Evolutionary conservation across 768 basidiomycete species (phyloP), one percentile per base, ranked within the genome.

Genomic region (Coprinellus aureogranulatus): DNA sequence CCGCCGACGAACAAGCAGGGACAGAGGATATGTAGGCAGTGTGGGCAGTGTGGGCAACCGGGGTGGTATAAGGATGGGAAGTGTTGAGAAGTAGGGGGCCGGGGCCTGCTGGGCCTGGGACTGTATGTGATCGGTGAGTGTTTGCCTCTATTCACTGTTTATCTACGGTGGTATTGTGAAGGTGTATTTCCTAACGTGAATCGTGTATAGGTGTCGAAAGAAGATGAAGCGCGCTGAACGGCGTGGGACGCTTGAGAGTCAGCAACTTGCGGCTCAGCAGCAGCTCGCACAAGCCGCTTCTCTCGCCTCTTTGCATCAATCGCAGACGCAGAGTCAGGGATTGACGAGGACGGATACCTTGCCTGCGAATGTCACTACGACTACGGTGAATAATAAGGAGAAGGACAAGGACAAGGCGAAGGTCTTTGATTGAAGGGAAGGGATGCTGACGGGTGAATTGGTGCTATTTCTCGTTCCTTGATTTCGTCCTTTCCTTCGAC

Each of bases 61-160:
- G 90, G 90, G 0, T 75, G 89, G 1, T 92, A 91, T 73, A 90
- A 90, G 73, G 90, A 92, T 22, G 88, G 86, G 9, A 90, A 90
- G 62, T 92, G 90, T 92, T 52, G 90, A 92, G 65, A 92, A 92
- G 70, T 92, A 90, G n/a, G 90, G 90, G 90, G 1, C 89, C 90
- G 23, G 90, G 90, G 3, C 90, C 90, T 47, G 81, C 86, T 70
- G 90, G 90, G 0, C 90, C 90, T 51, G 90, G 89, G 22, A 92
- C 90, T 0, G 89, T 92, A 0, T 92, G 89, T 65, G 90, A 92
- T 75, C 75, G 89, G 81, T 86, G 65, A 61, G 80, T 72, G 40
- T 51, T 49, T 45, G n/a, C 28, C 39, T 57, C 47, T 34, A 14
- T 25, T 31, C 2, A 27, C 3, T 16, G 18, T 54, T 20, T 27